Conservation (phyloP, 1,284 basidiomycete genomes). For the Golubevia sp. region DNA sequence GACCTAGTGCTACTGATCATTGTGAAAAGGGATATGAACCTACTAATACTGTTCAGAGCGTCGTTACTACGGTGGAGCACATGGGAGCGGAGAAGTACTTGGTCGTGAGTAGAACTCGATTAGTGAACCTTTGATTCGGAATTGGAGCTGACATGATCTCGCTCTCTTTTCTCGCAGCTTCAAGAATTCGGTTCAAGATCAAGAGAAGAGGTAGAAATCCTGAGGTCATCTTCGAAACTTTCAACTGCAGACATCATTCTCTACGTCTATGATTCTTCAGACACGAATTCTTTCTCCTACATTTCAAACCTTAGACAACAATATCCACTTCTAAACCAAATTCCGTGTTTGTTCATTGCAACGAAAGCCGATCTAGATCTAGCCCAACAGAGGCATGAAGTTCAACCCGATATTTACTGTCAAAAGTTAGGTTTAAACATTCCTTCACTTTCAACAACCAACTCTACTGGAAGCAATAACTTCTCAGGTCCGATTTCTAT, state of each 20-base stretch:
- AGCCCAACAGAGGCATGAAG: constrained; percentile 93
- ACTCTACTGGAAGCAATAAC: neutral
- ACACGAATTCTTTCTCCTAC: constrained; percentile 98
- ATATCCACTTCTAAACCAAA: constrained; percentile 83
- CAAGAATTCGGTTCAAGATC: constrained; percentile 87
- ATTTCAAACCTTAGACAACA: constrained; percentile 93
- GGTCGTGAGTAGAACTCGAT: constrained; percentile 15
- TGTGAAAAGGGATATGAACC: constrained; percentile 24
- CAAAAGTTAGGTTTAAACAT: constrained; percentile 41
- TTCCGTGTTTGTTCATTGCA: constrained; percentile 95
- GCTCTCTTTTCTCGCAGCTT: constrained; percentile 66
- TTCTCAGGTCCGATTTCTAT: constrained; percentile 48
- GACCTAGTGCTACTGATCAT: constrained; percentile 18
- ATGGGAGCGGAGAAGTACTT: constrained; percentile 56
- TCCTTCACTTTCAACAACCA: constrained; percentile 30
- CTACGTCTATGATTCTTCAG: constrained; percentile 95
- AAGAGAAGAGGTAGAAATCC: constrained; percentile 86
- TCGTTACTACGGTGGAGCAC: constrained; percentile 54
- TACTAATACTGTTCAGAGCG: constrained; percentile 43
- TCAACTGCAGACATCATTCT: constrained; percentile 91
- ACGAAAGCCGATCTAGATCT: constrained; percentile 97
- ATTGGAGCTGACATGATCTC: neutral
- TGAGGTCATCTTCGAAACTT: constrained; percentile 86
- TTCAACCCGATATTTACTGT: constrained; percentile 91
- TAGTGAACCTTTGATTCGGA: neutral